Percentiles rank a stretch among this genome's conserved stretches.
Evolutionary conservation across 345 rosid genomes (phyloP).

Genomic region (Brassica cretica): DNA sequence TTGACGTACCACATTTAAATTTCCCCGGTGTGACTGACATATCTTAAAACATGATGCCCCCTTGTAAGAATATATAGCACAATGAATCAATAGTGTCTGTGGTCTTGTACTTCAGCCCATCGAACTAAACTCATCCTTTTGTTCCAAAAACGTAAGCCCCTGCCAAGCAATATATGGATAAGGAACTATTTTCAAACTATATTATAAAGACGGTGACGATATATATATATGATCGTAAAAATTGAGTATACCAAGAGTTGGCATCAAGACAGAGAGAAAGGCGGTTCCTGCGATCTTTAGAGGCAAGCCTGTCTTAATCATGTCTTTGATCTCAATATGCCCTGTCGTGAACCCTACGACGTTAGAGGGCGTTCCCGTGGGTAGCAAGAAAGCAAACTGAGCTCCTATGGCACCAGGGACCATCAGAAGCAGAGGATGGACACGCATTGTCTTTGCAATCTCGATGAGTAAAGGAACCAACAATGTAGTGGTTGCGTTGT

Average conservation of each 20-base stretch:
- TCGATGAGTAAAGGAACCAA: slow-evolving; percentile 74
- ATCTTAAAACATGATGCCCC: neutral
- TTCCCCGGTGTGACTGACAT: neutral
- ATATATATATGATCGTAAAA: neutral
- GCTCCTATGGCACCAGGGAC: slow-evolving; percentile 85
- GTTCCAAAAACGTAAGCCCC: slow-evolving; percentile 74
- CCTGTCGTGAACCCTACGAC: slow-evolving; percentile 86
- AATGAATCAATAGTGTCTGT: slow-evolving; percentile 1
- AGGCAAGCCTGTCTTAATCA: slow-evolving; percentile 75
- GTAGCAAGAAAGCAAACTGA: slow-evolving; percentile 79
- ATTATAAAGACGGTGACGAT: neutral
- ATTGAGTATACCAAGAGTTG: slow-evolving; percentile 60
- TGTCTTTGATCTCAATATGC: slow-evolving; percentile 69
- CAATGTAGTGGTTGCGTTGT: slow-evolving; percentile 77
- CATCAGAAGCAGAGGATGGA: slow-evolving; percentile 76
- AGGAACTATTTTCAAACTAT: neutral
- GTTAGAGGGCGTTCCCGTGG: slow-evolving; percentile 80
- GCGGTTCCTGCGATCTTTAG: slow-evolving; percentile 62
- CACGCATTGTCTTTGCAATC: slow-evolving; percentile 67
- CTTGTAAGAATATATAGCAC: slow-evolving; percentile 1
- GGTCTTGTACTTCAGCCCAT: neutral
- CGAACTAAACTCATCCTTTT: slow-evolving; percentile 31
- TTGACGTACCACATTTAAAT: slow-evolving; percentile 5
- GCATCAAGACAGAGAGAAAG: slow-evolving; percentile 67
- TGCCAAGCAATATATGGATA: slow-evolving; percentile 35